These are phyloP conservation scores for Aspergillus oerlinghausenensis DNA, from an alignment of 2,329 filamentous ascomycete genomes.

Conservation along the genomic window DNA sequence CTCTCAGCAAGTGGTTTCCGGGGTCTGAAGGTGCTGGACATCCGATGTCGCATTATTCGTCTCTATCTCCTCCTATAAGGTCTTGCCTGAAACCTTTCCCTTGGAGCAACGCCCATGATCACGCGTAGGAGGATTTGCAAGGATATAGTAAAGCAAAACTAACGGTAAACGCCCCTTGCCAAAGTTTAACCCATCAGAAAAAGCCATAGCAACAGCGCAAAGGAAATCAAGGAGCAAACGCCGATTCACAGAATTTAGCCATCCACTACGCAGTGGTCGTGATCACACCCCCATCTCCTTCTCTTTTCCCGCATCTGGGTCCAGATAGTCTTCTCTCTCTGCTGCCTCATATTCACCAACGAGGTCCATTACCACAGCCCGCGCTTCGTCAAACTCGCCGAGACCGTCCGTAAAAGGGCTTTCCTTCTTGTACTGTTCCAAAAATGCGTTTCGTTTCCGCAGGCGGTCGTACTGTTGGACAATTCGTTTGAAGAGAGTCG, in stretches of 20 bases:
- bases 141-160: neutral
- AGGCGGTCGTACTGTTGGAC: slow-evolving; percentile 88
- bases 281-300: slow-evolving; percentile 25
- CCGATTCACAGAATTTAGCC: neutral
- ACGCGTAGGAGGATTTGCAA: neutral
- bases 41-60: neutral
- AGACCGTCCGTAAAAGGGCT: slow-evolving; percentile 88
- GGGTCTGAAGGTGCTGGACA: neutral
- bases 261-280: neutral
- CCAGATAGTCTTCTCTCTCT: slow-evolving; percentile 84
- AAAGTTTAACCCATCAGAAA: neutral
- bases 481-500: slow-evolving; percentile 93
- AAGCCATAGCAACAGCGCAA: neutral
- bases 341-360: slow-evolving; percentile 95
- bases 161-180: neutral
- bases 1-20: neutral
- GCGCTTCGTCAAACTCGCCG: slow-evolving; percentile 90
- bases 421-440: slow-evolving; percentile 95
- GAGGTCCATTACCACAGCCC: slow-evolving; percentile 84
- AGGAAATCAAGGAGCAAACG: neutral
- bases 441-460: slow-evolving; percentile 92
- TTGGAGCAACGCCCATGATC: neutral
- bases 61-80: neutral
- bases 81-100: neutral
- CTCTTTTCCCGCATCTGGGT: slow-evolving; percentile 58